Base-by-base conservation (phyloP, 1,139 yeast species). In the Sugiyamaella paludigena region DNA sequence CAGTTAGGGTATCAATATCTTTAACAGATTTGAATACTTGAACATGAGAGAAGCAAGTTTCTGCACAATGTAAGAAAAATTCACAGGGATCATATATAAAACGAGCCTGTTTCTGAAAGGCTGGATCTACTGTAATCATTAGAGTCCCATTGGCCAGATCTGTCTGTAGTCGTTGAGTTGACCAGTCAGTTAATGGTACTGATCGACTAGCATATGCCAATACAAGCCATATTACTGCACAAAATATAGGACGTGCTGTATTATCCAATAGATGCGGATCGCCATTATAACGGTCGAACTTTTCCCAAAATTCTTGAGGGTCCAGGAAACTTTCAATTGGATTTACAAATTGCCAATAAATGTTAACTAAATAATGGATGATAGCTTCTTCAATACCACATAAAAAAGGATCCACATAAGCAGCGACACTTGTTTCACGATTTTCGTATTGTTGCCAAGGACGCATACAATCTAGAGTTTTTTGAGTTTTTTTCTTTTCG, bases 41-140 rank as follows among this genome's bases (percentile, higher is more conserved):
- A 16, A 34, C 34, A 24, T 48, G 41, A 2, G 52, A n/a, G 7
- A 44, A 34, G 30, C 55, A 49, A 5, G 47, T 49, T 15, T 51
- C 55, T 1, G 52, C 55, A 28, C 55, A 51, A 27, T 49, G 36
- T n/a, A 51, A 40, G 39, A 51, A 51, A 26, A 51, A 49, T 16
- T 51, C 55, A 47, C 55, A 51, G 12, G 55, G 55, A 38, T 51
- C 55, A n/a, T 46, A 51, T 4, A 49, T 51, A 42, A 51, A 51
- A 11, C 49, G 36, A 10, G 44, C 35, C 15, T 40, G 47, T n/a
- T 40, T 47, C 34, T 51, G 55, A 10, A 47, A 11, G 3, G 36
- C 29, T 8, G 47, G 32, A 13, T 46, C 50, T 7, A 51, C 52
- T 11, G 52, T 37, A 19, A 36, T 30, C 28, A 49, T 28, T 12